A percentile compares a stretch with the other conserved stretches of the same genome.
phyloP scores from a whole-genome alignment of 768 basidiomycete species.

The Suillus discolor region DNA sequence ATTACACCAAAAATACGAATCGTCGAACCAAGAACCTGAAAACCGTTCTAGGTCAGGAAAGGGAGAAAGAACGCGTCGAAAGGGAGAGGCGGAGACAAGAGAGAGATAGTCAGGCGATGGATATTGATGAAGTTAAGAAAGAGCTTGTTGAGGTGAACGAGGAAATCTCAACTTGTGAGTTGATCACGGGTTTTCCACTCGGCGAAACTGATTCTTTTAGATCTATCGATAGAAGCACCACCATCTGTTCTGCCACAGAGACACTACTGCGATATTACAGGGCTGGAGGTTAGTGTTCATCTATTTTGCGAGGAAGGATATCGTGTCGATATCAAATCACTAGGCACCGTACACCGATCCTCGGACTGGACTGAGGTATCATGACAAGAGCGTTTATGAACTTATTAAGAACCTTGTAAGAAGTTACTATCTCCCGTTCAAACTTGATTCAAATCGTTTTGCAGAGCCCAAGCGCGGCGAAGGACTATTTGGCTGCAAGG shows the following conservation, averaged over 20 bases:
- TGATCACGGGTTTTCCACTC: not conserved
- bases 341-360: conserved; percentile 87
- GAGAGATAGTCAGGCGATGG: conserved; percentile 49
- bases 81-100: conserved; percentile 59
- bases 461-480: conserved; percentile 70
- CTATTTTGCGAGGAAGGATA: not conserved
- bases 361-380: conserved; percentile 75
- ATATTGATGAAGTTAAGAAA: conserved; percentile 45
- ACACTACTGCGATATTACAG: conserved; percentile 86
- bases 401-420: conserved; percentile 73
- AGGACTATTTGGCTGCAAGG: conserved; percentile 69
- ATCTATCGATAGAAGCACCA: conserved; percentile 82
- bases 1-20: conserved; percentile 69
- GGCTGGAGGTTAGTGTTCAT: conserved; percentile 59
- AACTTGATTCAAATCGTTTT: not conserved
- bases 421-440: not conserved
- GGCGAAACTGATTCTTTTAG: conserved; percentile 35
- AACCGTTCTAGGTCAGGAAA: conserved; percentile 74
- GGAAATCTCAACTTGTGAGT: conserved; percentile 73
- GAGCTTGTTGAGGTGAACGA: conserved; percentile 40
- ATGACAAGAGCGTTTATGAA: conserved; percentile 87
- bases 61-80: conserved; percentile 73
- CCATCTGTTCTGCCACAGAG: conserved; percentile 77
- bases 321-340: not conserved
- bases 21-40: conserved; percentile 81